Conservation (phyloP, 2,329 filamentous ascomycete species). For the Penicillium sp. region DNA sequence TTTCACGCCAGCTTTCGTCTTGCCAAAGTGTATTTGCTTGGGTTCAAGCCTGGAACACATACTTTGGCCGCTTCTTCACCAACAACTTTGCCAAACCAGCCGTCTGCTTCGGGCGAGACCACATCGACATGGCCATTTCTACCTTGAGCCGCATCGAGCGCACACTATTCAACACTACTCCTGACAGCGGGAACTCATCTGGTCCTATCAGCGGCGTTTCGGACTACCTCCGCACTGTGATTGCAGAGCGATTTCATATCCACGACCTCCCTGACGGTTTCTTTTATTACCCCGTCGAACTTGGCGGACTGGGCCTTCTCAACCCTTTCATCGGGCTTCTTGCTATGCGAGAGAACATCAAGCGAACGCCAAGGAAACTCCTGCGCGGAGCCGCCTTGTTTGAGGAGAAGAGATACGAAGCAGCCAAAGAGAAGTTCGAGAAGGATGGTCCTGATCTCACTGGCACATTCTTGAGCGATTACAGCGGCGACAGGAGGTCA, state of each 20-base stretch:
- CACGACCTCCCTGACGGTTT: conserved; percentile 50
- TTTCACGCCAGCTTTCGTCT: conserved; percentile 55
- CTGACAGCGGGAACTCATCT: not conserved
- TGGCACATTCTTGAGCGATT: conserved; percentile 2
- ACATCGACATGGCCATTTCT: conserved; percentile 54
- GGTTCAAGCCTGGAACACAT: conserved; percentile 60
- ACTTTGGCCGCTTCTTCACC: conserved; percentile 55
- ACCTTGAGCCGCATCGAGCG: conserved; percentile 53
- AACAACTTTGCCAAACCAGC: conserved; percentile 57
- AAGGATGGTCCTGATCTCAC: conserved; percentile 22
- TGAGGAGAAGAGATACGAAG: conserved; percentile 56
- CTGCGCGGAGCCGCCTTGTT: conserved; percentile 36
- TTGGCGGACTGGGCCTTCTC: conserved; percentile 50
- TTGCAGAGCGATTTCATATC: conserved; percentile 52
- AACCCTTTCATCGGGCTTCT: conserved; percentile 51
- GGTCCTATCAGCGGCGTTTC: conserved; percentile 45
- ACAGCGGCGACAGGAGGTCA: conserved; percentile 11
- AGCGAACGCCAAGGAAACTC: conserved; percentile 33
- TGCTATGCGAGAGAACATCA: conserved; percentile 45
- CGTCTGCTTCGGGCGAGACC: conserved; percentile 52
- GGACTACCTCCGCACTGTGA: conserved; percentile 53
- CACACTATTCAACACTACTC: conserved; percentile 44
- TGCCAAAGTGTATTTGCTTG: conserved; percentile 56
- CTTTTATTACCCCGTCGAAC: conserved; percentile 51
- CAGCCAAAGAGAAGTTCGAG: conserved; percentile 33